Evolutionary conservation across 163 green algal genomes (phyloP).

Genomic region (Chlamydomonas reinhardtii): DNA sequence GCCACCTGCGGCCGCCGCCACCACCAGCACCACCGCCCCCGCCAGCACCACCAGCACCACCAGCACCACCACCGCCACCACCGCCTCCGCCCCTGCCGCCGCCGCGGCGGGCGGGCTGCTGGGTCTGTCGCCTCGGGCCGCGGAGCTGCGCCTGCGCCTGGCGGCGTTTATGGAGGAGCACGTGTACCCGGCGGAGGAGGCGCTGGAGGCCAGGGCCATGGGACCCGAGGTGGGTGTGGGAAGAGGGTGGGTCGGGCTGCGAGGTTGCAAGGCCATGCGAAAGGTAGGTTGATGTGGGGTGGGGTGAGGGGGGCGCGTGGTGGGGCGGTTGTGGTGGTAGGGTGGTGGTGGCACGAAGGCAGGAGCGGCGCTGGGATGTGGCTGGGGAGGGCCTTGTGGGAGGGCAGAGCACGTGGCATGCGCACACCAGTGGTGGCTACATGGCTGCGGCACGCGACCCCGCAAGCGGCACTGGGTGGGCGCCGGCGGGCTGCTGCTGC

Average conservation of each 20-base stretch:
- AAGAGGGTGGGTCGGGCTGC: too few species aligned
- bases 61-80: neutral
- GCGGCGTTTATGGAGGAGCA: slow-evolving; percentile 82
- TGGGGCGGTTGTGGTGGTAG: neutral
- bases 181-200: slow-evolving; percentile 81
- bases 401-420: too few species aligned
- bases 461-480: too few species aligned
- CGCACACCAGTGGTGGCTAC: too few species aligned
- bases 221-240: slow-evolving; percentile 5
- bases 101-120: neutral
- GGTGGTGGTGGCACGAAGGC: too few species aligned
- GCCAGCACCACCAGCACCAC: neutral
- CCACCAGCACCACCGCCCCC: neutral
- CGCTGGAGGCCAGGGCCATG: slow-evolving; percentile 72
- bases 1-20: too few species aligned
- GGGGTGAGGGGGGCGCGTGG: neutral
- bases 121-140: slow-evolving; percentile 40
- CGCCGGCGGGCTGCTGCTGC: too few species aligned
- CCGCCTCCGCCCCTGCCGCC: neutral
- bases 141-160: slow-evolving; percentile 63
- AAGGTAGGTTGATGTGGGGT: too few species aligned
- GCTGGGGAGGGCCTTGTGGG: too few species aligned
- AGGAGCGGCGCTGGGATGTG: too few species aligned
- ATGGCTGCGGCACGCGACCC: too few species aligned
- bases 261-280: too few species aligned